phyloP scores from a whole-genome alignment of 2,329 filamentous ascomycete species.

The Nigrospora sphaerica region DNA sequence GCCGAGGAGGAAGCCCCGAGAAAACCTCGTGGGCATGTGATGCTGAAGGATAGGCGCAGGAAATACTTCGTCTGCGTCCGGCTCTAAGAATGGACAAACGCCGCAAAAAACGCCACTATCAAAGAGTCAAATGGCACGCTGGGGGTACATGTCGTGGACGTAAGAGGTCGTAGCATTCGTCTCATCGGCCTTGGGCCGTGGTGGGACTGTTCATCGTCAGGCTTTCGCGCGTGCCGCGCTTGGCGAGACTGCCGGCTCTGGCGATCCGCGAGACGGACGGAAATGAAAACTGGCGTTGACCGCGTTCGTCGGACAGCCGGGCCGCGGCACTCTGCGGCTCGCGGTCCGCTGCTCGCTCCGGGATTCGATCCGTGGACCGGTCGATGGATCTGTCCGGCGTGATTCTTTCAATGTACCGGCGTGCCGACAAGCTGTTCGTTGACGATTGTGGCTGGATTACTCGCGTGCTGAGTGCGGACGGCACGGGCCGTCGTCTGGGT shows the following conservation, averaged over 20 bases:
- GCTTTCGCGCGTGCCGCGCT: constrained; percentile 35
- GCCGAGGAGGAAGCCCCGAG: not conserved
- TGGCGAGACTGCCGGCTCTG: constrained; percentile 38
- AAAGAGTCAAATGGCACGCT: constrained; percentile 15
- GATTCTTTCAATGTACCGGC: constrained; percentile 42
- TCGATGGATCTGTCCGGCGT: not conserved
- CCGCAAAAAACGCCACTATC: constrained; percentile 11
- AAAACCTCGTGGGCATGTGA: not conserved
- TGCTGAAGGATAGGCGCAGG: not conserved
- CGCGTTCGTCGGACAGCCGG: constrained; percentile 30
- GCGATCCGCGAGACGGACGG: constrained; percentile 32
- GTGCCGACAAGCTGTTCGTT: constrained; percentile 24
- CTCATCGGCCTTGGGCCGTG: constrained; percentile 34
- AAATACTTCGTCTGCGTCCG: no score
- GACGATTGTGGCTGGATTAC: constrained; percentile 30
- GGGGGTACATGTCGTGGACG: constrained; percentile 24
- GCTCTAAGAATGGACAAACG: not conserved
- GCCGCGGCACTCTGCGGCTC: constrained; percentile 28
- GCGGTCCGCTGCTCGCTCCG: constrained; percentile 25
- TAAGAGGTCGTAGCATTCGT: constrained; percentile 23
- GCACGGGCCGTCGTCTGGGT: constrained; percentile 45
- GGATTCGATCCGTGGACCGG: not conserved
- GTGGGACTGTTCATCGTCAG: constrained; percentile 31
- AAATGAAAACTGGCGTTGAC: constrained; percentile 37
- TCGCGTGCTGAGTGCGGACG: constrained; percentile 41